A percentile compares a stretch with the other conserved stretches of the same genome.
Conservation (phyloP, 108 stramenopile species). For the Poteriospumella lacustris region DNA sequence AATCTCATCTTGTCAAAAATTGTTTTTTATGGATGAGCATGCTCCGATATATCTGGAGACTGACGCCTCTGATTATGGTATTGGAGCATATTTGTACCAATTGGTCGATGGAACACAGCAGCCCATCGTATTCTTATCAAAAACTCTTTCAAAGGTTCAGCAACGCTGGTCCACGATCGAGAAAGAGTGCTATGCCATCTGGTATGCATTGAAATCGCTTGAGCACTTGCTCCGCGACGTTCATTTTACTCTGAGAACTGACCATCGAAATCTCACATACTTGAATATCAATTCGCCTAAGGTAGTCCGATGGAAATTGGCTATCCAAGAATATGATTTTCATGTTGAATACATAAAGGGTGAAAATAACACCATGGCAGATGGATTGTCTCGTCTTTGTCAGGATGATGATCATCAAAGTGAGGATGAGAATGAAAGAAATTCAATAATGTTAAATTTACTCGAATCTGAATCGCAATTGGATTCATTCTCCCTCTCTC, state of each 20-base stretch:
- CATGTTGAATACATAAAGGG: background rate
- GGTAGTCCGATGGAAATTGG: background rate
- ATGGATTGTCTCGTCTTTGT: constrained; percentile 7
- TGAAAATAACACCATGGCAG: background rate
- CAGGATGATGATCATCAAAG: constrained; percentile 7
- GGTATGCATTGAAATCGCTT: background rate
- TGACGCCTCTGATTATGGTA: constrained; percentile 7
- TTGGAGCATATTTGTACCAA: constrained; percentile 8
- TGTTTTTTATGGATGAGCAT: constrained; percentile 8
- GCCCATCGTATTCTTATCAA: constrained; percentile 7
- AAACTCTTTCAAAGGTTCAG: constrained; percentile 8
- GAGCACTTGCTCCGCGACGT: background rate
- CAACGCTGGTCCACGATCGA: constrained; percentile 6
- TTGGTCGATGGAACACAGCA: constrained; percentile 6
- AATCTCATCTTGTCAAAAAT: constrained; percentile 9
- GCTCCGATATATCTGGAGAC: constrained; percentile 6
- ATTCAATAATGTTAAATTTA: constrained; percentile 10
- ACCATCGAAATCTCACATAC: background rate
- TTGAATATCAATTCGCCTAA: background rate
- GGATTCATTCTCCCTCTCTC: constrained; percentile 6
- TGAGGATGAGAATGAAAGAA: constrained; percentile 8
- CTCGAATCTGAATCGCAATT: constrained; percentile 2
- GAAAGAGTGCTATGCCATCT: constrained; percentile 4
- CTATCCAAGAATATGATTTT: background rate
- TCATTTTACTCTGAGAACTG: background rate